Evolutionary conservation across 2,329 filamentous ascomycete species (phyloP), one percentile per base, ranked within the genome.

Genomic region (Periconia sp.): DNA sequence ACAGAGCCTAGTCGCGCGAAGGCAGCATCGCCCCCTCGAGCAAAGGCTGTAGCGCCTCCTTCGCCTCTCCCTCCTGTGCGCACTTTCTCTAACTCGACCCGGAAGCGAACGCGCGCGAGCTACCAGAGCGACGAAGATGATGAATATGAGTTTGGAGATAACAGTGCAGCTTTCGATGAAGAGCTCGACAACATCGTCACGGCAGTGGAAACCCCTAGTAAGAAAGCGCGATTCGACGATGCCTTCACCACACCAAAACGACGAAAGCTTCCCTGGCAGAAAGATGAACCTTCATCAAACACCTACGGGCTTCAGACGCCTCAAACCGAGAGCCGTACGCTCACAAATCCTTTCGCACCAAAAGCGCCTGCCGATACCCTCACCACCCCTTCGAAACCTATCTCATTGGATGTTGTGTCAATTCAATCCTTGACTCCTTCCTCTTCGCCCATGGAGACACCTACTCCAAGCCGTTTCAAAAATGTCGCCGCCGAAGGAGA

Each of bases 221-320:
- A 79, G 58, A 66, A 68, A 30, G 63, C 62, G 19, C 75, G 72
- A 59, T 71, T 66, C 11, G 69, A 70, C 14, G 33, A 37, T n/a
- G 60, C 69, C 11, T 71, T 74, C 54, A 68, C 68, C 7, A 78
- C 76, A 23, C 77, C 64, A 15, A 62, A 53, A 17, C 62, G 63
- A 53, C 65, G 70, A 14, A 74, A 65, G 33, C 62, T 78, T 11
- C 74, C 74, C 6, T 79, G 75, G 76, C 58, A 74, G 42, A 65
- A 64, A 44, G 64, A 70, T 13, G 49, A 60, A 19, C 14, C 41
- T 42, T 47, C 47, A 19, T 54, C 58, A 1, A 50, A 47, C 5
- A 50, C 51, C 2, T 46, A 47, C 40, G 64, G 58, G 10, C 58
- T 73, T 2, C 62, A 62, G 31, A 74, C 72, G 8, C 66, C 69